These are phyloP conservation scores for Erythrophleum ivorense DNA, from an alignment of 331 rosid species.

Conservation along the genomic window DNA sequence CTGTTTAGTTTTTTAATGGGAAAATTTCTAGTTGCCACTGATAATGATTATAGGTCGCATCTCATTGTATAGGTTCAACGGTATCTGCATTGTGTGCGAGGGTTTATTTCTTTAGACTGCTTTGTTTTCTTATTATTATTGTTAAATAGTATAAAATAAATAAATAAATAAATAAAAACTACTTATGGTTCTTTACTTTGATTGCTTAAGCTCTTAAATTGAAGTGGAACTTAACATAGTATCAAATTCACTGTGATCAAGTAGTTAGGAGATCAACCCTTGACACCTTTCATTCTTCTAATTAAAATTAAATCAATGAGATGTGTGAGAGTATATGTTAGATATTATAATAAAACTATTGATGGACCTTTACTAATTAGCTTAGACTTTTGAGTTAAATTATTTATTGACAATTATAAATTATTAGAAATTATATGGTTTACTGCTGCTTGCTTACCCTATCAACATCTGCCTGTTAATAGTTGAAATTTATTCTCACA, in stretches of 20 bases:
- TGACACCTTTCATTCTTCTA: neutral
- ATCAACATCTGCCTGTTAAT: slow-evolving; percentile 2
- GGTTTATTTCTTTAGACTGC: neutral
- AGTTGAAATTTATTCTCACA: slow-evolving; percentile 35
- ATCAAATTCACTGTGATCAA: neutral
- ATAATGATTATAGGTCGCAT: neutral
- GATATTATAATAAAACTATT: neutral
- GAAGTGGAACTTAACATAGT: neutral
- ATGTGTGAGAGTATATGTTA: neutral
- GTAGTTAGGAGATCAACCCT: neutral
- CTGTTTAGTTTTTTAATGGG: neutral
- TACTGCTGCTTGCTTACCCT: slow-evolving; percentile 6
- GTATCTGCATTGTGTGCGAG: neutral
- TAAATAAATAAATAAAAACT: too few species aligned
- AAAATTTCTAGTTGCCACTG: neutral
- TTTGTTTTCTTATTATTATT: neutral
- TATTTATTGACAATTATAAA: neutral
- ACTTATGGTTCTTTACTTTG: neutral
- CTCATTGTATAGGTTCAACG: neutral
- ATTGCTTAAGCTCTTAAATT: neutral
- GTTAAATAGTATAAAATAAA: neutral
- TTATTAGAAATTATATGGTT: neutral
- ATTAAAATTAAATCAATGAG: neutral
- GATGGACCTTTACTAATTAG: neutral
- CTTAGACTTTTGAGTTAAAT: neutral